Evolutionary conservation across 1,284 basidiomycete genomes (phyloP), one percentile per base, ranked within the genome.

Genomic region (Farysia itapuensis): DNA sequence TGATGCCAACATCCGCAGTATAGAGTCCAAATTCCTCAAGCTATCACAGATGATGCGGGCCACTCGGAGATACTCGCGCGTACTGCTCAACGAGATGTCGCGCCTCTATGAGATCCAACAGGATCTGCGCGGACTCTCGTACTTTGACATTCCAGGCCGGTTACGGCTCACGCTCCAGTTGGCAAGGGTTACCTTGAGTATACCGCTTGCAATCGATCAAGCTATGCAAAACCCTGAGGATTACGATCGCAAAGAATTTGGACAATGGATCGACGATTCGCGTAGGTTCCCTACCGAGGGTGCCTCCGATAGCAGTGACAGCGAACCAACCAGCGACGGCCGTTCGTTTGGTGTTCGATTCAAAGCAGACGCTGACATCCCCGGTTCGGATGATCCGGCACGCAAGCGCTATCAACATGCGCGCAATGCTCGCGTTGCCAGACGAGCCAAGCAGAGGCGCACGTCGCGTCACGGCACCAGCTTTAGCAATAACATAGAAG

Each of bases 71-170:
- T 89, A 88, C 67, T 80, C 89, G 25, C 81, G 85, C 44, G 82
- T 87, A 3, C 81, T 91, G 7, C 85, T 87, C 72, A 79, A 84
- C 28, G 85, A 90, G 66, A 81, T 90, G 49, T 80, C 82, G 12
- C 83, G 85, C 21, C 81, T 89, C 7, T 82, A 89, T 59, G 88
- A 90, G 71, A 82, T 89, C 12, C 88, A 90, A 67, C 83, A 85
- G 59, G 83, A 84, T 4, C 85, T 91, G 53, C 83, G 85, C 15
- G 82, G 84, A 45, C 81, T 90, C 26, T 69, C 86, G 8, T 90
- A 89, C 70, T 83, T 90, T 61, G 86, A 90, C 74, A 79, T 91
- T 50, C 80, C 85, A 35, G 85, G 86, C n/a, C 84, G 89, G 12
- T 84, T 85, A 2, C 82, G 87, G 5, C 79, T 90, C 20, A 86